These are phyloP conservation scores for Phlyctochytrium arcticum DNA, from an alignment of 192 early-diverging fungal species.

Conservation along the genomic window DNA sequence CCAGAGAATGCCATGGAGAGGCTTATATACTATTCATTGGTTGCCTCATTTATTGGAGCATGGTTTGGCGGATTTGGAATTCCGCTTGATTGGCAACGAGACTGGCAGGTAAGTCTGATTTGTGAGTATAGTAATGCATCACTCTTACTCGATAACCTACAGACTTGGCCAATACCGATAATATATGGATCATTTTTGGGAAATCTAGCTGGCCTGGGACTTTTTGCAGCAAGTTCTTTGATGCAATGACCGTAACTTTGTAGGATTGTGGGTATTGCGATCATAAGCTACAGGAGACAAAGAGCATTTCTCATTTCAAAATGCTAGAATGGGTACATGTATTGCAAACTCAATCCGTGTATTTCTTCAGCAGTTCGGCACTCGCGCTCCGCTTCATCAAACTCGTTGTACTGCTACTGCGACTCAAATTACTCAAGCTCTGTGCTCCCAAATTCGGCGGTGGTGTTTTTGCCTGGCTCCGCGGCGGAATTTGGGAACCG, in stretches of 20 bases:
- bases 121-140: not conserved
- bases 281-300: no score
- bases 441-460: not conserved
- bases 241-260: no score
- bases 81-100: constrained; percentile 25
- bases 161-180: constrained; percentile 23
- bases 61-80: constrained; percentile 19
- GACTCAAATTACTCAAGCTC: not conserved
- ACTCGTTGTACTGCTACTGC: not conserved
- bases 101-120: constrained; percentile 1
- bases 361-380: constrained; percentile 9
- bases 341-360: not conserved
- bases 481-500: not conserved
- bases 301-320: no score
- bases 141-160: not conserved
- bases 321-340: no score
- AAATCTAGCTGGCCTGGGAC: not conserved
- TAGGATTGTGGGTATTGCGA: no score
- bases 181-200: constrained; percentile 19
- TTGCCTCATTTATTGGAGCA: constrained; percentile 10
- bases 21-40: not conserved
- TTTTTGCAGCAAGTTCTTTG: no score
- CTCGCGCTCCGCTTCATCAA: constrained; percentile 18
- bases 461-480: not conserved
- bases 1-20: not conserved